Evolutionary conservation across 192 early-diverging fungal species (phyloP), one percentile per base, ranked within the genome.

Genomic region (Entomortierella lignicola): DNA sequence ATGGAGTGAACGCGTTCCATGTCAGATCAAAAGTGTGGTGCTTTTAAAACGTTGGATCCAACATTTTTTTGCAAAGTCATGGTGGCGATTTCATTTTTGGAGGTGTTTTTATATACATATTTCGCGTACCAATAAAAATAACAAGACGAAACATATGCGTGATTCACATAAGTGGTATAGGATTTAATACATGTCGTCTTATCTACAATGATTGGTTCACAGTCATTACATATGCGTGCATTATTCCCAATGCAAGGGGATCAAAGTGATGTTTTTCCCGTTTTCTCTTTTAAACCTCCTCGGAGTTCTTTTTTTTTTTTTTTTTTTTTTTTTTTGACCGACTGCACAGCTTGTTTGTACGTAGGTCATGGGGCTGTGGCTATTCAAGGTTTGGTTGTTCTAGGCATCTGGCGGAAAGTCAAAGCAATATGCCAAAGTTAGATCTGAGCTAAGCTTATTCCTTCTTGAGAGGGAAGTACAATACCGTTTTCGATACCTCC

Each of bases 11-110:
- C 20, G 66, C 74, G 37, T 79, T 79, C 32, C 27, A 69, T 37
- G 57, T 79, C 17, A 55, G 66, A 42, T 56, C 74, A 15, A 79
- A 79, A 37, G 74, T 79, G 54, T 79, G 74, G 74, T 79, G 74
- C 51, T 55, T 65, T 54, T 79, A 26, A 69, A 27, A 8, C 0
- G 2, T 13, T 17, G 30, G 39, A 59, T 26, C 23, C 26, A 30
- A 21, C 32, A 41, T 42, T 47, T 10, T n/a, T n/a, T 39, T 43
- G 34, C 30, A 8, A 30, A 29, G 4, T 8, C 41, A n/a, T n/a
- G n/a, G n/a, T n/a, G n/a, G n/a, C n/a, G n/a, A 25, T 43, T 30
- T 18, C 18, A 21, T 12, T 27, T 29, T 47, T 21, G 13, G 4
- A 31, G 1, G 23, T 34, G 15, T 29, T 68, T 44, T 56, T 58